A percentile compares a stretch with the other conserved stretches of the same genome.
Evolutionary conservation across 2,329 filamentous ascomycete genomes (phyloP).

Genomic region (Tolypocladium nubicola): DNA sequence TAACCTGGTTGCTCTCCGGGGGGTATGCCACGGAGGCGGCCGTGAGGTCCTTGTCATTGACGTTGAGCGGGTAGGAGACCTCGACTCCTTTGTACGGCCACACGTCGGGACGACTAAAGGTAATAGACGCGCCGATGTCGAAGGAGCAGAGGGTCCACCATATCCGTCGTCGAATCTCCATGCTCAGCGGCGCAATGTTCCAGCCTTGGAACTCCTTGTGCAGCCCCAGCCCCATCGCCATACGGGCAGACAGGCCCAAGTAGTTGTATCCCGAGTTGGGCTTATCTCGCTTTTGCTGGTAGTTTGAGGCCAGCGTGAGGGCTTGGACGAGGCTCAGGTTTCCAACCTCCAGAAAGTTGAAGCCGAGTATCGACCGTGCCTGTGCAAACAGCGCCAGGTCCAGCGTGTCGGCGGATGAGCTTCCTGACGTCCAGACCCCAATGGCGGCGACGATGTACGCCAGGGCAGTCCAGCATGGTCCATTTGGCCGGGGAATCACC

Average conservation of each 20-base stretch:
- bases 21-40: constrained; percentile 22
- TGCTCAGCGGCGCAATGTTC: constrained; percentile 19
- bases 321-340: constrained; percentile 34
- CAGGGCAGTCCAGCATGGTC: constrained; percentile 17
- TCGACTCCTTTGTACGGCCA: constrained; percentile 31
- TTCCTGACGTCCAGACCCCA: constrained; percentile 21
- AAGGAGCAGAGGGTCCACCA: constrained; percentile 32
- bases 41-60: constrained; percentile 29
- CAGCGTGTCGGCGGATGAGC: constrained; percentile 9
- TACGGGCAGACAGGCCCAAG: constrained; percentile 36
- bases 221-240: constrained; percentile 38
- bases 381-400: constrained; percentile 17
- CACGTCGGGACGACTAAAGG: constrained; percentile 31
- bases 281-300: constrained; percentile 38
- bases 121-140: constrained; percentile 36
- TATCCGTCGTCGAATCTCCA: constrained; percentile 23
- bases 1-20: constrained; percentile 24
- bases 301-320: constrained; percentile 33
- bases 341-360: constrained; percentile 32
- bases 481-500: constrained; percentile 20
- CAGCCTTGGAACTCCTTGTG: constrained; percentile 31
- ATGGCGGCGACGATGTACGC: constrained; percentile 25
- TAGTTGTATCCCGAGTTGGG: constrained; percentile 43
- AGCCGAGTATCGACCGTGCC: constrained; percentile 23
- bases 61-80: constrained; percentile 29